Conservation (phyloP, 371 early-diverging fungal genomes). For the Rhizopus stolonifer region DNA sequence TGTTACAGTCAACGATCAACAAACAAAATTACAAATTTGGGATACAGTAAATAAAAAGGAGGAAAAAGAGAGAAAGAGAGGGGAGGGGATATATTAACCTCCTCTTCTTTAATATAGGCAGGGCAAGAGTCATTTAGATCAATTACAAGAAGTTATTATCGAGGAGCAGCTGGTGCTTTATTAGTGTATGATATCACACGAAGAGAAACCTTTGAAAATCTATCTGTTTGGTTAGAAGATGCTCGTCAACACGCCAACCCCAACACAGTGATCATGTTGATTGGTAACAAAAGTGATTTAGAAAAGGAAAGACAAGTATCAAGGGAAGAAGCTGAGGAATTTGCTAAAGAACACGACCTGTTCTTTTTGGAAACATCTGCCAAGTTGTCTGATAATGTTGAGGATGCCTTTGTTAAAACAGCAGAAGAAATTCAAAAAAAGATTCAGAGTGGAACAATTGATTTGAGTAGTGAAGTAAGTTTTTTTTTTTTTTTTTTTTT, state of each 20-base stretch:
- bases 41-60: constrained; percentile 83
- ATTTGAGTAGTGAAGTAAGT: constrained; percentile 45
- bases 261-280: constrained; percentile 87
- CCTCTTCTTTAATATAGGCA: constrained; percentile 47
- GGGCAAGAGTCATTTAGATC: constrained; percentile 96
- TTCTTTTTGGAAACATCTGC: constrained; percentile 95
- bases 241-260: constrained; percentile 88
- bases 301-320: constrained; percentile 80
- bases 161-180: constrained; percentile 95
- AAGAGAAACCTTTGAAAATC: constrained; percentile 88
- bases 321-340: constrained; percentile 84
- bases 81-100: not conserved
- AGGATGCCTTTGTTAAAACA: constrained; percentile 61
- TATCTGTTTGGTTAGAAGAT: constrained; percentile 92
- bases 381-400: constrained; percentile 90
- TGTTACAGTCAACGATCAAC: constrained; percentile 75
- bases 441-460: constrained; percentile 45
- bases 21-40: constrained; percentile 98
- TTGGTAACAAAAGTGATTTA: constrained; percentile 95
- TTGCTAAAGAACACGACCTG: constrained; percentile 82
- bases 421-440: constrained; percentile 44
- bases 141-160: constrained; percentile 95
- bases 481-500: not conserved
- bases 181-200: constrained; percentile 65
- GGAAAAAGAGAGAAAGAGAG: no score